A percentile compares a stretch with the other conserved stretches of the same genome.
Conservation (phyloP, 1,284 basidiomycete species). For the Naganishia cerealis region DNA sequence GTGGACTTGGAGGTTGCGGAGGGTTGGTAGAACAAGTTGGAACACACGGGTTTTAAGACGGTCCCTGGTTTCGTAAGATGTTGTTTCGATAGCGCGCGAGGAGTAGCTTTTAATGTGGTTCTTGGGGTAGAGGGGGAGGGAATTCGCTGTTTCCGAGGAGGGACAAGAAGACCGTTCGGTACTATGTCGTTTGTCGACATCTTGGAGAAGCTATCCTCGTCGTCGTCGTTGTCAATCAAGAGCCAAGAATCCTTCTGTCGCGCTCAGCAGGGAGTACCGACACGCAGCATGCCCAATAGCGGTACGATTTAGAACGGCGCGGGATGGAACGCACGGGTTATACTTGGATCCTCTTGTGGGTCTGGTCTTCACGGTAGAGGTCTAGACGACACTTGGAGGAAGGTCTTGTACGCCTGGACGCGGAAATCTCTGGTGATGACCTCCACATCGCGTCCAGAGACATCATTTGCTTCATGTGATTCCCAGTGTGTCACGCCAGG, state of each 20-base stretch:
- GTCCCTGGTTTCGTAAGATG: neutral
- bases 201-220: neutral
- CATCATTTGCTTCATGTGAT: no score
- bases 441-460: no score
- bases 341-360: no score
- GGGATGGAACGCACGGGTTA: no score
- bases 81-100: neutral
- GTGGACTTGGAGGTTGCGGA: neutral
- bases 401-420: no score
- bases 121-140: neutral
- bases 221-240: neutral
- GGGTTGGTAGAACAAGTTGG: conserved; percentile 19
- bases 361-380: no score
- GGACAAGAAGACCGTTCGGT: conserved; percentile 7
- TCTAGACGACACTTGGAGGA: no score
- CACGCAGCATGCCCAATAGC: no score
- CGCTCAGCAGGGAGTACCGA: neutral
- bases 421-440: no score
- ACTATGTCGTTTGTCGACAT: conserved; percentile 4
- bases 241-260: neutral
- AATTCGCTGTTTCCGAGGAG: neutral
- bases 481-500: no score
- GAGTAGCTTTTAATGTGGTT: neutral
- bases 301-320: no score
- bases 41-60: conserved; percentile 4